These are phyloP conservation scores for Colletotrichum endophyticum DNA, from an alignment of 2,329 filamentous ascomycete species.

Conservation along the genomic window DNA sequence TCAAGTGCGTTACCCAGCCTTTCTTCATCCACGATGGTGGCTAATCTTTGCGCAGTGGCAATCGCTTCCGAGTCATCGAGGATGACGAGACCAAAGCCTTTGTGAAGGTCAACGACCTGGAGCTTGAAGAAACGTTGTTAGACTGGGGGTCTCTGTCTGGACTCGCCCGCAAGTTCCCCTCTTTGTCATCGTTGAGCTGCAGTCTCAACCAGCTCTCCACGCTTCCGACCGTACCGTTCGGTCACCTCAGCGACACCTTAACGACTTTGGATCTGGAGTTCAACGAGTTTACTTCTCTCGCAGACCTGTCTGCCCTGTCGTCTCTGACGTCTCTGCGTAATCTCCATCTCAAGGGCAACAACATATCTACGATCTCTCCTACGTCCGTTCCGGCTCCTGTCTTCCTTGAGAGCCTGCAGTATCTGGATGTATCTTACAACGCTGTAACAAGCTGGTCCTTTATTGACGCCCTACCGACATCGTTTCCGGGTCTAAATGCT, in stretches of 20 bases:
- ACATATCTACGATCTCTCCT: slow-evolving; percentile 54
- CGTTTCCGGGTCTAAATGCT: slow-evolving; percentile 76
- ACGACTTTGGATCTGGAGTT: slow-evolving; percentile 73
- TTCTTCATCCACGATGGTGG: not conserved
- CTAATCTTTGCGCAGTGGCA: slow-evolving; percentile 62
- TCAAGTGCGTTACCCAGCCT: slow-evolving; percentile 65
- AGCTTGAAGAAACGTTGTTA: slow-evolving; percentile 71
- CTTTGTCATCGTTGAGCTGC: slow-evolving; percentile 55
- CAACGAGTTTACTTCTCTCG: slow-evolving; percentile 69
- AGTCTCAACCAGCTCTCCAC: slow-evolving; percentile 62
- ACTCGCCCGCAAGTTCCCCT: slow-evolving; percentile 57
- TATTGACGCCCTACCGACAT: slow-evolving; percentile 68
- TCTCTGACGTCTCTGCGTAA: slow-evolving; percentile 57
- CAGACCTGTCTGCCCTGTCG: slow-evolving; percentile 60
- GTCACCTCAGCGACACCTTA: slow-evolving; percentile 54
- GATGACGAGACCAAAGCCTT: slow-evolving; percentile 44
- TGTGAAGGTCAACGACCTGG: slow-evolving; percentile 60
- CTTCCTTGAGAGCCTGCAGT: slow-evolving; percentile 61
- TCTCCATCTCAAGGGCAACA: slow-evolving; percentile 79
- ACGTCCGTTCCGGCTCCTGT: slow-evolving; percentile 39
- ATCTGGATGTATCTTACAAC: slow-evolving; percentile 79
- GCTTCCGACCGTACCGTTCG: slow-evolving; percentile 48
- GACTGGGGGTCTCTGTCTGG: slow-evolving; percentile 67
- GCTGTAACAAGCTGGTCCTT: slow-evolving; percentile 73
- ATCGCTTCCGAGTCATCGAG: slow-evolving; percentile 62